Base-by-base conservation (phyloP, 352 stramenopile species). In the Albugo laibachii region DNA sequence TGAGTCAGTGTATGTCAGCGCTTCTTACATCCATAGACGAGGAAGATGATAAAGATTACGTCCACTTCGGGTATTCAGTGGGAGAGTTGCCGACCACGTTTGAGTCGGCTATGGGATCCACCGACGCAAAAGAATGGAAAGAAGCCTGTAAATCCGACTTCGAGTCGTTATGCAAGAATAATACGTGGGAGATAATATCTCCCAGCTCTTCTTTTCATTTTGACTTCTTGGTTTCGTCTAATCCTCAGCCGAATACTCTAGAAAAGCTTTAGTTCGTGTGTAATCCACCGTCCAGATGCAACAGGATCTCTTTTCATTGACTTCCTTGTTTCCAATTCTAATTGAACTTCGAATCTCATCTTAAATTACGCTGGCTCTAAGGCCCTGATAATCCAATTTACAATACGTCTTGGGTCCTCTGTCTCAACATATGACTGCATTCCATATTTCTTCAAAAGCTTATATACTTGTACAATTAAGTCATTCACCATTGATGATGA, bases 51-150 rank as follows among this genome's bases (percentile, higher is more conserved):
- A 8, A 31, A 31, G 3, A 31, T 10, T 31, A 8, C 14, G 49
- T 45, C 4, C 52, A 37, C 27, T 38, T 56, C n/a, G 40, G 52
- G 34, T 36, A 56, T 56, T 53, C 49, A 56, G 54, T 54, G 34
- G 52, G 40, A 50, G 52, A 54, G 41, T 48, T 58, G 34, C 52
- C 47, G 41, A 53, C 47, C 3, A 50, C 50, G 41, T 61, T 50
- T n/a, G 45, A 46, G 36, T 54, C 38, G 24, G 55, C 46, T 20
- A 56, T 56, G 55, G 27, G 53, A 42, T 50, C 45, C 36, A 49
- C 1, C 37, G 36, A 54, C 39, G 24, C 50, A 19, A 34, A 5
- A 31, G 54, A 54, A 19, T 31, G 47, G 47, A 52, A 52, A 36
- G 20, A 52, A 52, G 47, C 47, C 10, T 21, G 38, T 20, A 35